These are phyloP conservation scores for Colletotrichum godetiae DNA, from an alignment of 2,329 filamentous ascomycete species.

Conservation along the genomic window DNA sequence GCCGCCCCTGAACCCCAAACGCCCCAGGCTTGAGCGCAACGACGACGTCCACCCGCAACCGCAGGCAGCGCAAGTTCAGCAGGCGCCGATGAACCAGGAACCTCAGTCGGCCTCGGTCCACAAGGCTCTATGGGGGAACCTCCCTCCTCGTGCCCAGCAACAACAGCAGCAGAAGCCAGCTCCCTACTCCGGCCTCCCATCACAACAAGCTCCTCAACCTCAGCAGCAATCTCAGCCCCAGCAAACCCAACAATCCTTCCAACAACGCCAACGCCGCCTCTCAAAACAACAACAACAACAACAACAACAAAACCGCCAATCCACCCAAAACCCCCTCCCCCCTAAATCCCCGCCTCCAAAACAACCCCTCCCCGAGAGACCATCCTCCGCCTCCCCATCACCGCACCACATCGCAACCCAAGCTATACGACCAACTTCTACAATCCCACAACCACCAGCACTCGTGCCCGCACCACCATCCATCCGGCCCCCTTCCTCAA, in stretches of 20 bases:
- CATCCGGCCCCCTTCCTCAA: slow-evolving; percentile 26
- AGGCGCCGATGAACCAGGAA: slow-evolving; percentile 15
- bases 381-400: slow-evolving; percentile 2
- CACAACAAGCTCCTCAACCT: slow-evolving; percentile 39
- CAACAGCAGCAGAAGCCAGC: slow-evolving; percentile 23
- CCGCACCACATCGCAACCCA: slow-evolving; percentile 21
- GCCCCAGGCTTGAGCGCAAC: slow-evolving; percentile 24
- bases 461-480: no score
- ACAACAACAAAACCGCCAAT: slow-evolving; percentile 36
- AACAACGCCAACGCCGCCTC: slow-evolving; percentile 38
- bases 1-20: slow-evolving; percentile 23
- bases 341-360: slow-evolving; percentile 25
- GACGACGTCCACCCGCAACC: slow-evolving; percentile 22
- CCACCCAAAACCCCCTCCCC: slow-evolving; percentile 37
- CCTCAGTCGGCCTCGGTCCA: slow-evolving; percentile 27
- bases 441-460: slow-evolving; percentile 24
- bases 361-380: slow-evolving; percentile 18
- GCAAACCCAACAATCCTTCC: slow-evolving; percentile 36
- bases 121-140: slow-evolving; percentile 28
- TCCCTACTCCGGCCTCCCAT: slow-evolving; percentile 33
- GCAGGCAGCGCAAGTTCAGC: slow-evolving; percentile 19
- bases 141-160: slow-evolving; percentile 4
- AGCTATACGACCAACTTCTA: slow-evolving; percentile 10
- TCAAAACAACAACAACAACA: slow-evolving; percentile 36
- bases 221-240: slow-evolving; percentile 27